Evolutionary conservation across 768 basidiomycete genomes (phyloP), one percentile per base, ranked within the genome.

Genomic region (Termitomyces sp.): DNA sequence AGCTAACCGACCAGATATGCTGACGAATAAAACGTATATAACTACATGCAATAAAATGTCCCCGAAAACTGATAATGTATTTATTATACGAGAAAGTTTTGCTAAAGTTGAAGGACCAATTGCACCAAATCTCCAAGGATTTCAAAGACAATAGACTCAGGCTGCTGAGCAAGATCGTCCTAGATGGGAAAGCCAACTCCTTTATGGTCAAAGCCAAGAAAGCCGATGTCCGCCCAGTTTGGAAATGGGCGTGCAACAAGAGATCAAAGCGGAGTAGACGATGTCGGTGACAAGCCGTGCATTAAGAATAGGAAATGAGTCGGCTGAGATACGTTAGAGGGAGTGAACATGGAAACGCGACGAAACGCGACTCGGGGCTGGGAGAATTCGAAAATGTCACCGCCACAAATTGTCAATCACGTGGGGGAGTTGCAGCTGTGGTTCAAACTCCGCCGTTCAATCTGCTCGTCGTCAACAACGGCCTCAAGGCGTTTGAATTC

Each of bases 101-200:
- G 58, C 68, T 12, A 69, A 52, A 8, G 63, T 40, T n/a, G 69
- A 71, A 16, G 68, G 20, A 14, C 71, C 75, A 50, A 81, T 75
- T 10, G 74, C 9, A 68, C 38, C 2, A 79, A 55, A 10, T 75
- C 79, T 77, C 32, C 32, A 32, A 32, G 32, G 32, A 32, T 32
- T 5, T 32, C 7, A 7, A 32, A 32, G 32, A 32, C 32, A 32
- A 5, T 32, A 1, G 70, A 69, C 64, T 81, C 81, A 7, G 81
- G 62, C 64, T 82, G 79, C 62, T 82, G 78, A 0, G 80, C 76
- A 12, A 82, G 69, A 62, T 70, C 77, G 43, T 77, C 74, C 61
- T 82, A 77, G 2, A 76, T 74, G 23, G 75, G 74, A 62, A 81
- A 52, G 79, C 73, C 9, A 80, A 72, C 56, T 82, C 81, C 55